Conservation (phyloP, 1,284 basidiomycete genomes). For the Malassezia pachydermatis region DNA sequence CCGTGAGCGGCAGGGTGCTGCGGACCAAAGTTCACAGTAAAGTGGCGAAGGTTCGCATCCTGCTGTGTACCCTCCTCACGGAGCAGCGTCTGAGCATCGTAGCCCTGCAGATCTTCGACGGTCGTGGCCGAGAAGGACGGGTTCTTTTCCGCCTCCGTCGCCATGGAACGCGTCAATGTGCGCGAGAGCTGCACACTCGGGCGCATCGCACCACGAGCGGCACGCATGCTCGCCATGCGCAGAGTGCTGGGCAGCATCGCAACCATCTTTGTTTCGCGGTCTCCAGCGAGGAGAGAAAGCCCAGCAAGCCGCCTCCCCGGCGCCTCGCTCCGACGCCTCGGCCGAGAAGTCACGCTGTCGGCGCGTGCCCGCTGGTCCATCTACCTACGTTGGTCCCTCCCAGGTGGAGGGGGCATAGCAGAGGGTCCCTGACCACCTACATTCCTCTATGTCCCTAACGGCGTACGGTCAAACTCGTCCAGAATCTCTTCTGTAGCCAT, state of each 20-base stretch:
- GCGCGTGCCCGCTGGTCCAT: no score
- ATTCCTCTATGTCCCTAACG: no score
- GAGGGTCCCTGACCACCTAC: no score
- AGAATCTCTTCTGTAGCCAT: constrained; percentile 28
- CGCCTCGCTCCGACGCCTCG: constrained; percentile 5
- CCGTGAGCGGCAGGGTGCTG: constrained; percentile 98
- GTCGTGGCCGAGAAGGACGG: constrained; percentile 23
- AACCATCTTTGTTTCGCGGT: constrained; percentile 1
- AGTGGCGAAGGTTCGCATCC: constrained; percentile 63
- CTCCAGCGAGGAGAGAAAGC: constrained; percentile 2
- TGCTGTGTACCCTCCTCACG: constrained; percentile 62
- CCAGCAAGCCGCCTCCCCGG: constrained; percentile 2
- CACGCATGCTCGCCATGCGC: constrained; percentile 12
- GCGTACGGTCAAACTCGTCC: constrained; percentile 13
- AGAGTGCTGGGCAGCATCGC: constrained; percentile 15
- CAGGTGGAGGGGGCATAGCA: no score
- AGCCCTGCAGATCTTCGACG: constrained; percentile 57
- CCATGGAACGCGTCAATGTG: constrained; percentile 3
- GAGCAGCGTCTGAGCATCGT: constrained; percentile 66
- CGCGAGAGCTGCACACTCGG: constrained; percentile 6
- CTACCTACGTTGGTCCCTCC: no score
- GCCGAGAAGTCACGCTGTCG: constrained; percentile 9
- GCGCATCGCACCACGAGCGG: constrained; percentile 4
- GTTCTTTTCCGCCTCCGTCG: constrained; percentile 13
- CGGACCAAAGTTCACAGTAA: constrained; percentile 52